phyloP scores from a whole-genome alignment of 805 yeast genomes.

The Wickerhamomyces bovis region DNA sequence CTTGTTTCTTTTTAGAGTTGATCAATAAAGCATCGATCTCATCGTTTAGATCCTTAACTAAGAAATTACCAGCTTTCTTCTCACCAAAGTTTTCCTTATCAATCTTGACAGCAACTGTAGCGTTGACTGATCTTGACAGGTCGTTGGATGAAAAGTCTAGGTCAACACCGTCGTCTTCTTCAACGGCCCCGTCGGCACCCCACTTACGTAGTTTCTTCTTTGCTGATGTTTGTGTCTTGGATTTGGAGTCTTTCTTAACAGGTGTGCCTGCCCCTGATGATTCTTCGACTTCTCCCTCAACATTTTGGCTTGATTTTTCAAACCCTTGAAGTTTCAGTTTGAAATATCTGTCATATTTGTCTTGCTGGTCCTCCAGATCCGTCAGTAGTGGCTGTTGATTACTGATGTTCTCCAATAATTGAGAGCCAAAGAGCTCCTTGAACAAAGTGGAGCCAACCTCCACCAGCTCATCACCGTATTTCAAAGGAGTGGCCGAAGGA shows the following conservation, averaged over 20 bases:
- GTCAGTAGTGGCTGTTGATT: slow-evolving; percentile 25
- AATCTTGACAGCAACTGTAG: slow-evolving; percentile 13
- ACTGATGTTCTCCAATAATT: slow-evolving; percentile 20
- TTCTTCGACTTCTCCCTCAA: slow-evolving; percentile 11
- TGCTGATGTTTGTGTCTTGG: slow-evolving; percentile 14
- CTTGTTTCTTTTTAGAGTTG: slow-evolving; percentile 21
- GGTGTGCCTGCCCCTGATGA: slow-evolving; percentile 2
- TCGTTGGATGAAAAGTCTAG: slow-evolving; percentile 49
- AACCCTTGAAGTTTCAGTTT: slow-evolving; percentile 29
- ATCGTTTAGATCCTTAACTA: slow-evolving; percentile 56
- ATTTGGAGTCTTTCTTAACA: slow-evolving; percentile 13
- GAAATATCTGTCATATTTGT: slow-evolving; percentile 34
- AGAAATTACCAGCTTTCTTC: slow-evolving; percentile 49
- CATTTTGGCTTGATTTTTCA: slow-evolving; percentile 8
- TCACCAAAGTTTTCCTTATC: slow-evolving; percentile 34
- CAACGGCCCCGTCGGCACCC: slow-evolving; percentile 59
- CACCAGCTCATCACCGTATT: slow-evolving; percentile 31
- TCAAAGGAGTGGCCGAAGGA: slow-evolving; percentile 31
- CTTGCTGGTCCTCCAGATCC: slow-evolving; percentile 28
- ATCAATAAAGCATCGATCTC: slow-evolving; percentile 39
- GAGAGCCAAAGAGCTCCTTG: slow-evolving; percentile 27
- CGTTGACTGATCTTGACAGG: slow-evolving; percentile 12
- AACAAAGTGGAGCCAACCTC: slow-evolving; percentile 24
- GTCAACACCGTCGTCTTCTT: slow-evolving; percentile 34
- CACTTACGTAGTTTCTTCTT: slow-evolving; percentile 52